Percentiles rank a stretch among this genome's conserved stretches.
phyloP scores from a whole-genome alignment of 23 red algal genomes.

The Gracilariopsis chorda region DNA sequence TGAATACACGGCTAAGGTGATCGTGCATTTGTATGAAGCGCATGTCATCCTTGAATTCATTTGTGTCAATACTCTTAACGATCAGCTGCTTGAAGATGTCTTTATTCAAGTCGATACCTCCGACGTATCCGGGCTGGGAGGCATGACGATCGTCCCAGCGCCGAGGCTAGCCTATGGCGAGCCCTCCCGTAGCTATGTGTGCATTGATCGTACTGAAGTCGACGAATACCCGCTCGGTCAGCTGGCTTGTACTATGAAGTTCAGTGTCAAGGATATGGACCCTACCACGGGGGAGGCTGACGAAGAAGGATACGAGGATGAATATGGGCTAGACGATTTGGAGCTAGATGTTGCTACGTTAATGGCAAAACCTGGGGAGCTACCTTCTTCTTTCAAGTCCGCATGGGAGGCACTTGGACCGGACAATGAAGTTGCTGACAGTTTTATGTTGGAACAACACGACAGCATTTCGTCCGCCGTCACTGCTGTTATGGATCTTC shows the following conservation, averaged over 20 bases:
- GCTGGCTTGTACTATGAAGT: slow-evolving; percentile 73
- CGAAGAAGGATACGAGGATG: slow-evolving; percentile 87
- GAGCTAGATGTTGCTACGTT: slow-evolving; percentile 71
- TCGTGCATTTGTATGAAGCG: slow-evolving; percentile 73
- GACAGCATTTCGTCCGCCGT: slow-evolving; percentile 84
- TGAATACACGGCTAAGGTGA: slow-evolving; percentile 81
- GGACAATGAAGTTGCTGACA: slow-evolving; percentile 72
- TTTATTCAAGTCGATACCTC: slow-evolving; percentile 73
- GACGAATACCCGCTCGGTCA: slow-evolving; percentile 70
- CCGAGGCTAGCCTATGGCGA: slow-evolving; percentile 39
- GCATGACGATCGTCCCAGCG: slow-evolving; percentile 61
- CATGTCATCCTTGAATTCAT: slow-evolving; percentile 86
- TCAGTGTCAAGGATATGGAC: slow-evolving; percentile 75
- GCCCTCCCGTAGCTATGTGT: slow-evolving; percentile 52
- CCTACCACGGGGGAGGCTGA: slow-evolving; percentile 72
- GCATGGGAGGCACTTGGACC: slow-evolving; percentile 92
- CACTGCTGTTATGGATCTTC: slow-evolving; percentile 64
- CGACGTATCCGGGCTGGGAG: slow-evolving; percentile 45
- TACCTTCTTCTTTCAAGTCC: slow-evolving; percentile 62
- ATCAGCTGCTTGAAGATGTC: slow-evolving; percentile 82
- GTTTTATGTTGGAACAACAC: slow-evolving; percentile 77
- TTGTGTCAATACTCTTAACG: slow-evolving; percentile 88
- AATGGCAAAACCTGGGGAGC: slow-evolving; percentile 70
- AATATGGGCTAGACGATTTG: slow-evolving; percentile 87
- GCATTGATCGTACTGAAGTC: slow-evolving; percentile 53